Base-by-base conservation (phyloP, 2,329 filamentous ascomycete species). In the Fusarium buxicola region DNA sequence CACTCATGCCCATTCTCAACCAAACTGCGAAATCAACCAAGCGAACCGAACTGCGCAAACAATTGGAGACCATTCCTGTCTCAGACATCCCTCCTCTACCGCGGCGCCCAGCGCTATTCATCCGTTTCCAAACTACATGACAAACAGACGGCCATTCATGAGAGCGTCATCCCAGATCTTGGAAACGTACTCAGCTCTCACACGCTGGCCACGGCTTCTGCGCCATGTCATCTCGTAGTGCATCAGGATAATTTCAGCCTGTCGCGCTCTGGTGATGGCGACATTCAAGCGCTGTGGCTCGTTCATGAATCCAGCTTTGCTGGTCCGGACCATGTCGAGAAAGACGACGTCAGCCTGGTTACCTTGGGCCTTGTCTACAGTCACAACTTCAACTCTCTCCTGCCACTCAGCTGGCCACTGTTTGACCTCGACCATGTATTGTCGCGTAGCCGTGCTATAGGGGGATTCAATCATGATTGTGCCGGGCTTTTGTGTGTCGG, bases 271-370 rank as follows among this genome's bases (percentile, higher is more conserved):
- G 0, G 80, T 82, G 8, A 82, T 71, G 0, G 79, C 79, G 0
- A 83, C 81, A 13, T 81, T 82, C 3, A 83, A 73, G 0, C 80
- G 72, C 32, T 80, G 77, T 0, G 76, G 70, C 13, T 82, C 76
- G 18, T 82, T 75, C 66, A 82, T 77, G 45, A 82, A 82, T 0
- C 72, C 73, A 0, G 77, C 76, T 1, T 69, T 69, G 0, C 65
- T 69, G 0, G 77, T 76, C n/a, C 78, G 72, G 3, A 82, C 80
- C 59, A 82, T 73, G 67, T 83, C 81, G 0, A 83, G 71, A 30
- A 82, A 77, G 0, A 83, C 79, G 6, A 82, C 72, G 35, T 83
- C 81, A 0, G 81, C 80, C 54, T 83, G 78, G 12, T 81, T 79
- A 0, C 81, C 81, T 34, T 82, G 81, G 0, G 78, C 76, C 5